phyloP scores from a whole-genome alignment of 2,329 filamentous ascomycete genomes.

The Cladophialophora psammophila region DNA sequence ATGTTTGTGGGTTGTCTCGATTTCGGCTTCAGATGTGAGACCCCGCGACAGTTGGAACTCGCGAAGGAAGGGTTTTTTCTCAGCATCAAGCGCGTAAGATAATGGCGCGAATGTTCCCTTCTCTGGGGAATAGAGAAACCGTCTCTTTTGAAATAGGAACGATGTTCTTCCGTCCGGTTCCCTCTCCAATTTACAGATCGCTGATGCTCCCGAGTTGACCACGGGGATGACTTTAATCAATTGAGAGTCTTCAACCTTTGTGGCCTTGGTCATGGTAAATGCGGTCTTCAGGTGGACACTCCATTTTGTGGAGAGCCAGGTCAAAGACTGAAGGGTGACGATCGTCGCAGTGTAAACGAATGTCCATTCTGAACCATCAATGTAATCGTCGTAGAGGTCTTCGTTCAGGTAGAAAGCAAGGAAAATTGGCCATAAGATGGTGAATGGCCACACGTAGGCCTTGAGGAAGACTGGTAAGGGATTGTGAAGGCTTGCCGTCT shows the following conservation, averaged over 20 bases:
- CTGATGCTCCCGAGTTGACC: constrained; percentile 85
- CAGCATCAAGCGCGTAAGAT: constrained; percentile 80
- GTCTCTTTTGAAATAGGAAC: constrained; percentile 97
- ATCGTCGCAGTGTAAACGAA: constrained; percentile 93
- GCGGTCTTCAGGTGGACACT: constrained; percentile 83
- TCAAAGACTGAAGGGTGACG: constrained; percentile 82
- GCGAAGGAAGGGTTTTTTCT: constrained; percentile 80
- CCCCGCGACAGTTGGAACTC: constrained; percentile 82
- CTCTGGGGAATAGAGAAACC: constrained; percentile 82
- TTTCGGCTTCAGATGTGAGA: constrained; percentile 74
- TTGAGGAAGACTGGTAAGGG: constrained; percentile 82
- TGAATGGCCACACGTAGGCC: constrained; percentile 91
- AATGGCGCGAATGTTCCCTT: constrained; percentile 81
- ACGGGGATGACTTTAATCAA: constrained; percentile 93
- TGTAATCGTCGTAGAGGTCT: constrained; percentile 87
- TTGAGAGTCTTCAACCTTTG: constrained; percentile 73
- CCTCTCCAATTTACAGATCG: constrained; percentile 82
- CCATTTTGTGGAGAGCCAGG: constrained; percentile 98
- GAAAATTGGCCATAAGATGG: constrained; percentile 90
- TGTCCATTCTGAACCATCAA: constrained; percentile 95
- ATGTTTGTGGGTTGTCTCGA: constrained; percentile 83
- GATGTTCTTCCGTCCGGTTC: constrained; percentile 79
- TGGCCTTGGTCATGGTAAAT: constrained; percentile 79
- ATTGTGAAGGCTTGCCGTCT: constrained; percentile 84
- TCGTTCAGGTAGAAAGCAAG: constrained; percentile 83